Conservation (phyloP, 768 basidiomycete genomes). For the Leccinum subgranulosum region DNA sequence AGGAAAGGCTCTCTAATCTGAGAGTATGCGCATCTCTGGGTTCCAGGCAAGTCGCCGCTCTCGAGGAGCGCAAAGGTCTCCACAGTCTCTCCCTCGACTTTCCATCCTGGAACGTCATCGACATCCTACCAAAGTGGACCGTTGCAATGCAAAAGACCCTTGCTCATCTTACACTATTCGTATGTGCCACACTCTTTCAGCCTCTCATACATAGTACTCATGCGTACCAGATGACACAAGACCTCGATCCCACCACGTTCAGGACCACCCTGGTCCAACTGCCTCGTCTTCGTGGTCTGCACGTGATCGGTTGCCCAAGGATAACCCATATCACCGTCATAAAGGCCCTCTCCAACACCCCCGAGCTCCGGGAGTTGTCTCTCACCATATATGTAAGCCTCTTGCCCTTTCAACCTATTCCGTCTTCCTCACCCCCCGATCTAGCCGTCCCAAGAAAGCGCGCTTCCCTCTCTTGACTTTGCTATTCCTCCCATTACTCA, state of each 20-base stretch:
- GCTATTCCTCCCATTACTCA: conserved; percentile 43
- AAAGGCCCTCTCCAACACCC: conserved; percentile 41
- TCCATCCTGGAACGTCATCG: conserved; percentile 61
- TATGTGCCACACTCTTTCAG: conserved; percentile 32
- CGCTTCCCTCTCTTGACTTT: conserved; percentile 8
- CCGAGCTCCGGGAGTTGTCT: conserved; percentile 57
- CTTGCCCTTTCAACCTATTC: not conserved
- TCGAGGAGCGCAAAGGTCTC: conserved; percentile 40
- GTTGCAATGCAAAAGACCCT: conserved; percentile 41
- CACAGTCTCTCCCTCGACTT: conserved; percentile 51
- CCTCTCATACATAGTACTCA: not conserved
- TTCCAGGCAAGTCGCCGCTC: conserved; percentile 42
- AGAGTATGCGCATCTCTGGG: conserved; percentile 55
- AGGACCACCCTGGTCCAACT: conserved; percentile 46
- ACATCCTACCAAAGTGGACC: conserved; percentile 59
- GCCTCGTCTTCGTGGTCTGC: conserved; percentile 53
- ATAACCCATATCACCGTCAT: conserved; percentile 53
- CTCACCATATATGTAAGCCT: conserved; percentile 55
- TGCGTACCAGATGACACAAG: conserved; percentile 46
- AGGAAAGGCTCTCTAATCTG: conserved; percentile 43
- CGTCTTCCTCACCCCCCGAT: not conserved
- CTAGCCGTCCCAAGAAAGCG: conserved; percentile 13
- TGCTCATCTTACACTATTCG: conserved; percentile 55
- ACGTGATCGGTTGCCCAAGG: conserved; percentile 58
- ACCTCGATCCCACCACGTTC: conserved; percentile 52